Evolutionary conservation across 805 yeast species (phyloP), one percentile per base, ranked within the genome.

Genomic region (Naumovozyma castellii): DNA sequence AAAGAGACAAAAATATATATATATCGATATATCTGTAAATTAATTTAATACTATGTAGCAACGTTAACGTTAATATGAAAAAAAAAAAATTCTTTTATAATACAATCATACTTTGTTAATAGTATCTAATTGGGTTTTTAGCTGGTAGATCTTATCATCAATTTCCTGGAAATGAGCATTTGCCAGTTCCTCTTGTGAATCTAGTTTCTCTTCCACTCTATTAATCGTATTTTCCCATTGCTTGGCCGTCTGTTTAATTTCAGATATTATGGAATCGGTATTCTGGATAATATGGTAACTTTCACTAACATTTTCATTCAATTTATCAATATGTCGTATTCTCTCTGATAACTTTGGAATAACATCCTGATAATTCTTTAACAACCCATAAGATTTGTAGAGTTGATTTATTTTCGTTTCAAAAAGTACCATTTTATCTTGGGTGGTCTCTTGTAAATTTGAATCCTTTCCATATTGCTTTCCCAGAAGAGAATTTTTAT

Each of bases 291-390:
- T 35, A 3, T 42, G 44, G 15, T 49, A 44, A 2, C 54, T 40
- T 3, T 47, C 44, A 1, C 46, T 41, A 2, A 53, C 28, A 2
- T 44, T 41, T 5, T 46, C 29, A 35, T 58, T 62, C 6, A 61
- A 29, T 1, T 42, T 50, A 33, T 50, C 47, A 17, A 61, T 32
- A 0, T 58, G 43, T 35, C 51, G 50, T 14, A 62, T 28, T 22
- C 65, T 44, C 20, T 54, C 47, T 12, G 56, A 36, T 1, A 61
- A 34, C 3, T 43, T 44, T 1, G 65, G 66, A 1, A 62, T 30
- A 10, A 49, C 49, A 5, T 50, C 45, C 3, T 42, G 44, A 20
- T 56, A 50, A 1, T 37, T 34, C 19, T 39, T 40, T 4, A 55
- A 43, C 2, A 42, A 31, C 12, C 43, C 43, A 25, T 55, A 50